phyloP scores from a whole-genome alignment of 2,329 filamentous ascomycete genomes.

The Ophiostoma australiae region DNA sequence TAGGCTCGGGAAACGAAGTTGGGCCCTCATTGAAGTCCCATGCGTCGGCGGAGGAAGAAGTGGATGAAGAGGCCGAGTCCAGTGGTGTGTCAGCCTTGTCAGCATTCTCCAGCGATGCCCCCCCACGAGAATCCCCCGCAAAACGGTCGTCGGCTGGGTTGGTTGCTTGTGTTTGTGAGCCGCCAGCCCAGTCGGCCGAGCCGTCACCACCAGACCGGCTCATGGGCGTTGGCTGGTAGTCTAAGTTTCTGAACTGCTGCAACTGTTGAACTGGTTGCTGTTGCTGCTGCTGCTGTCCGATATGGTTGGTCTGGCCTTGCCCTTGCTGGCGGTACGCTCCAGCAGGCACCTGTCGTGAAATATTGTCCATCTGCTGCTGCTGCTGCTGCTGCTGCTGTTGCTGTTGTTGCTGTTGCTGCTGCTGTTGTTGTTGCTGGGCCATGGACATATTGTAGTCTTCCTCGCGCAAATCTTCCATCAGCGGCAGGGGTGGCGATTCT shows the following conservation, averaged over 20 bases:
- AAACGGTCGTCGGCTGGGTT: background rate
- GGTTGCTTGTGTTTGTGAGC: background rate
- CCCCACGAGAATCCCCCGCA: background rate
- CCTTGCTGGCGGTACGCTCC: slow-evolving; percentile 9
- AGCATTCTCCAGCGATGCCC: background rate
- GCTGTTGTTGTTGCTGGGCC: slow-evolving; percentile 37
- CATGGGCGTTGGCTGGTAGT: slow-evolving; percentile 47
- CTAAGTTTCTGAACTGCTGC: slow-evolving; percentile 39
- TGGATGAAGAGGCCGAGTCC: slow-evolving; percentile 40
- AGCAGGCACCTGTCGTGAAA: background rate
- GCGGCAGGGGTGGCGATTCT: slow-evolving; percentile 52
- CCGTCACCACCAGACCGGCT: slow-evolving; percentile 49
- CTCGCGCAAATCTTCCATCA: slow-evolving; percentile 56
- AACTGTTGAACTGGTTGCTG: slow-evolving; percentile 35
- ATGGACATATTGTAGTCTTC: slow-evolving; percentile 47
- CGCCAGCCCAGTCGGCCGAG: slow-evolving; percentile 34
- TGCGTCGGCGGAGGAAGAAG: slow-evolving; percentile 56
- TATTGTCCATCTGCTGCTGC: slow-evolving; percentile 14
- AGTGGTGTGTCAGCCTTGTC: slow-evolving; percentile 26
- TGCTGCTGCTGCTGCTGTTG: slow-evolving; percentile 42
- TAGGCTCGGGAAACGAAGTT: slow-evolving; percentile 56
- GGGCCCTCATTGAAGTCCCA: slow-evolving; percentile 87
- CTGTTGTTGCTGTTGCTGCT: slow-evolving; percentile 41
- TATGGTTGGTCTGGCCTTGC: slow-evolving; percentile 12
- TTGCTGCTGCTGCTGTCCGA: slow-evolving; percentile 38